A percentile compares a stretch with the other conserved stretches of the same genome.
Evolutionary conservation across 2,329 filamentous ascomycete genomes (phyloP).

Genomic region (Cadophora malorum): DNA sequence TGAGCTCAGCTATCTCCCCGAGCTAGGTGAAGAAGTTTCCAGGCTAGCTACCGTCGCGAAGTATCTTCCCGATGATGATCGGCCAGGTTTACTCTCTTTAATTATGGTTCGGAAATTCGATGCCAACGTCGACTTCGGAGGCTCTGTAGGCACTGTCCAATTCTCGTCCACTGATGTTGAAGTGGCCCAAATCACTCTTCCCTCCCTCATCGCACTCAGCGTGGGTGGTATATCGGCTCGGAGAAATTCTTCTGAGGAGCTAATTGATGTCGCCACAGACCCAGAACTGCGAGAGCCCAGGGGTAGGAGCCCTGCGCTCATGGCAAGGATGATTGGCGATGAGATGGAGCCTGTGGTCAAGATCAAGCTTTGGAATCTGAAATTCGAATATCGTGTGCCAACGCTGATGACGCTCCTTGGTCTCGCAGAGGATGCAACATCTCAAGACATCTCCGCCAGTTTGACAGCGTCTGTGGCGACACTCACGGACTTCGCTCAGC

Average conservation of each 20-base stretch:
- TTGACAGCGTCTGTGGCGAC: constrained; percentile 83
- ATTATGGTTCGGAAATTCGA: constrained; percentile 69
- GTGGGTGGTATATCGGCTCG: constrained; percentile 66
- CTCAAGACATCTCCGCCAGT: constrained; percentile 75
- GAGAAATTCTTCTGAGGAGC: constrained; percentile 72
- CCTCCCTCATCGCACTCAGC: constrained; percentile 81
- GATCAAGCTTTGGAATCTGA: constrained; percentile 82
- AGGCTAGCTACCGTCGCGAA: constrained; percentile 89
- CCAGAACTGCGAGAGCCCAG: constrained; percentile 39
- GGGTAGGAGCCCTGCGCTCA: constrained; percentile 69
- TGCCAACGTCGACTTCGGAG: constrained; percentile 66
- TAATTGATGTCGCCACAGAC: constrained; percentile 63
- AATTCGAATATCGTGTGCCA: constrained; percentile 87
- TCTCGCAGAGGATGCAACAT: constrained; percentile 68
- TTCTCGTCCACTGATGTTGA: constrained; percentile 68
- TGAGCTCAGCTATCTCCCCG: constrained; percentile 71
- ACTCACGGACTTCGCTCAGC: constrained; percentile 68
- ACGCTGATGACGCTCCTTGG: constrained; percentile 82
- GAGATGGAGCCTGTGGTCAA: constrained; percentile 93
- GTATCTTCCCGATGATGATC: constrained; percentile 93
- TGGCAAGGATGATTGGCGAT: constrained; percentile 89
- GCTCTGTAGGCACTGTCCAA: constrained; percentile 69
- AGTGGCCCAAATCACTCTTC: constrained; percentile 81
- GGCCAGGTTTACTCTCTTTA: constrained; percentile 84
- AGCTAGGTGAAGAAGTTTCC: constrained; percentile 78